These are phyloP conservation scores for Mycosphaerella sp. DNA, from an alignment of 2,329 filamentous ascomycete genomes.

Conservation along the genomic window DNA sequence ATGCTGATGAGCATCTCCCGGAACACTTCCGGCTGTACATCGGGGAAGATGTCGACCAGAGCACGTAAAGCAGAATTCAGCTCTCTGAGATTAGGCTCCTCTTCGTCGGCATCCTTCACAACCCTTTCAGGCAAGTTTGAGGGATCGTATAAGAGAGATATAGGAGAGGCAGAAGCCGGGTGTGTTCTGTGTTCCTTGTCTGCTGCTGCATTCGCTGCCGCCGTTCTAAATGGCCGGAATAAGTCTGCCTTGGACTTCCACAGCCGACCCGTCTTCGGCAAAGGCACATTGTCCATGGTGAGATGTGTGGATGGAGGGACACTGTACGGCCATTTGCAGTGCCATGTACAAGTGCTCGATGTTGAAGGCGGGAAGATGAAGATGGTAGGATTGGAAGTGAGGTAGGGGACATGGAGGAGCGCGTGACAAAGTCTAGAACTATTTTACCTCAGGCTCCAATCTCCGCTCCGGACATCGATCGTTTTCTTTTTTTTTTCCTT, in stretches of 20 bases:
- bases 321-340: background rate
- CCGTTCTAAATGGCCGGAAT: slow-evolving; percentile 29
- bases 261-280: slow-evolving; percentile 24
- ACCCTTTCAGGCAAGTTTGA: slow-evolving; percentile 9
- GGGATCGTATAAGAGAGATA: slow-evolving; percentile 26
- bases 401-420: too few species aligned
- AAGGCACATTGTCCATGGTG: slow-evolving; percentile 28
- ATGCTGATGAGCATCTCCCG: slow-evolving; percentile 72
- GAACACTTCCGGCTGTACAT: slow-evolving; percentile 76
- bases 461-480: too few species aligned
- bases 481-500: too few species aligned
- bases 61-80: slow-evolving; percentile 64
- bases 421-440: too few species aligned
- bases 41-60: slow-evolving; percentile 67
- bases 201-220: slow-evolving; percentile 18
- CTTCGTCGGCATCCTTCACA: background rate
- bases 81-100: slow-evolving; percentile 57
- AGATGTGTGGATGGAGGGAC: background rate
- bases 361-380: too few species aligned
- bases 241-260: slow-evolving; percentile 33
- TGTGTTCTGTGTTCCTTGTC: slow-evolving; percentile 16
- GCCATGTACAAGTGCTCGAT: background rate
- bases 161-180: slow-evolving; percentile 4
- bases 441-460: too few species aligned
- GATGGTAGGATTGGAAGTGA: too few species aligned